A percentile compares a stretch with the other conserved stretches of the same genome.
Evolutionary conservation across 129 eudicot genomes (phyloP).

Genomic region (Calendula officinalis): DNA sequence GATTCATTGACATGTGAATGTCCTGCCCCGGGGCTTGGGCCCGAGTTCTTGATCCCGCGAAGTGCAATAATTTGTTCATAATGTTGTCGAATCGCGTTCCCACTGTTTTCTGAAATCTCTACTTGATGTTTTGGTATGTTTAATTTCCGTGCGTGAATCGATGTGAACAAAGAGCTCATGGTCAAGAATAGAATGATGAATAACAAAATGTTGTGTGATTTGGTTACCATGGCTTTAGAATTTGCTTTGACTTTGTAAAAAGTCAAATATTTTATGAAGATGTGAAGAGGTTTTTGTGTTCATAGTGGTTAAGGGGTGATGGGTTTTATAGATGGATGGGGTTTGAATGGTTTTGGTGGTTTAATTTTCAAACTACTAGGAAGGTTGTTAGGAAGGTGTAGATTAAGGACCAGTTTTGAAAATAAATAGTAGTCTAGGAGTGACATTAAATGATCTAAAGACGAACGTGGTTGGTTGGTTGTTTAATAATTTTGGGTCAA

Average conservation of each 20-base stretch:
- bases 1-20: constrained; percentile 30
- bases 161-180: constrained; percentile 27
- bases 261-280: constrained; percentile 7
- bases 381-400: constrained; percentile 37
- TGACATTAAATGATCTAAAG: constrained; percentile 21
- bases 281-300: constrained; percentile 9
- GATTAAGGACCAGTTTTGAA: constrained; percentile 30
- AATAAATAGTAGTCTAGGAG: constrained; percentile 13
- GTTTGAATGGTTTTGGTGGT: constrained; percentile 24
- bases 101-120: background rate
- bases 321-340: constrained; percentile 20
- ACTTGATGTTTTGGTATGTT: constrained; percentile 15
- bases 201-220: constrained; percentile 12
- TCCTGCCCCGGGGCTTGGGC: constrained; percentile 69
- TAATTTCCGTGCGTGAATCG: constrained; percentile 25
- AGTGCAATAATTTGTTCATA: constrained; percentile 38
- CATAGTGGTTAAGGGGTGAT: constrained; percentile 1
- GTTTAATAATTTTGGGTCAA: constrained; percentile 15
- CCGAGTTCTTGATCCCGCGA: constrained; percentile 49
- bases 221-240: constrained; percentile 38
- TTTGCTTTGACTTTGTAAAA: constrained; percentile 2
- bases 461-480: constrained; percentile 4
- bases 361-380: constrained; percentile 22
- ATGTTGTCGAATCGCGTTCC: background rate
- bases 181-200: constrained; percentile 35